phyloP scores from a whole-genome alignment of 23 red algal species.

The Cyanidiococcus yangmingshanensis region DNA sequence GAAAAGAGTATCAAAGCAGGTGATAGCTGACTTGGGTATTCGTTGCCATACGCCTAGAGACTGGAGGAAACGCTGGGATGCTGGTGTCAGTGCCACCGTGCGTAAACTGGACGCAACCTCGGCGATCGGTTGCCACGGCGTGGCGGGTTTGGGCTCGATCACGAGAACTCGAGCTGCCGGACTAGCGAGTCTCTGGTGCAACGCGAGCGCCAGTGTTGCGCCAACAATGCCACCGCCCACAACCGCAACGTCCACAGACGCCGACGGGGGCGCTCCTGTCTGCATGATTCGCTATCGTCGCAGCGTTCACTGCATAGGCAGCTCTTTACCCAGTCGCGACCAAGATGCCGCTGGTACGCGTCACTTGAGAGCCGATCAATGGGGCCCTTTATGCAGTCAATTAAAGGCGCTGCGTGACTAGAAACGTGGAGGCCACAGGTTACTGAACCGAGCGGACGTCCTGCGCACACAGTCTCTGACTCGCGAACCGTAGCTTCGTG shows the following conservation, averaged over 20 bases:
- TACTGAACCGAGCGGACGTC: too few species aligned
- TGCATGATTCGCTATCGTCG: background rate
- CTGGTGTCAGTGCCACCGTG: conserved; percentile 58
- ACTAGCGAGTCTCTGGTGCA: conserved; percentile 29
- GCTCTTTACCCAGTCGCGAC: too few species aligned
- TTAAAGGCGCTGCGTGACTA: too few species aligned
- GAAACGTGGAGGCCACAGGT: too few species aligned
- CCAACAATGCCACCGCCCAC: conserved; percentile 78
- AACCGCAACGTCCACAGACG: conserved; percentile 45
- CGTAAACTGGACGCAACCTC: conserved; percentile 29
- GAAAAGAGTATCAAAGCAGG: conserved; percentile 50
- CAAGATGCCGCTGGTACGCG: too few species aligned
- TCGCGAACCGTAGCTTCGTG: too few species aligned
- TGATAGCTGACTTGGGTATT: conserved; percentile 31
- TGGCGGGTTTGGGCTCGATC: conserved; percentile 21
- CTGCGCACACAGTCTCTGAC: too few species aligned
- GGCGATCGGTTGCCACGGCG: background rate
- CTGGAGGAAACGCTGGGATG: conserved; percentile 49
- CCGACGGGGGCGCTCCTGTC: background rate
- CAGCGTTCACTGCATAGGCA: too few species aligned
- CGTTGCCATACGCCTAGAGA: conserved; percentile 46
- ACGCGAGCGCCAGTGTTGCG: conserved; percentile 41
- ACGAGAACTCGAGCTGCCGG: conserved; percentile 18
- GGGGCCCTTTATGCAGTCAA: too few species aligned
- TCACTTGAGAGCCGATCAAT: too few species aligned